phyloP scores from a whole-genome alignment of 805 yeast species.

The Komagataella phaffii region DNA sequence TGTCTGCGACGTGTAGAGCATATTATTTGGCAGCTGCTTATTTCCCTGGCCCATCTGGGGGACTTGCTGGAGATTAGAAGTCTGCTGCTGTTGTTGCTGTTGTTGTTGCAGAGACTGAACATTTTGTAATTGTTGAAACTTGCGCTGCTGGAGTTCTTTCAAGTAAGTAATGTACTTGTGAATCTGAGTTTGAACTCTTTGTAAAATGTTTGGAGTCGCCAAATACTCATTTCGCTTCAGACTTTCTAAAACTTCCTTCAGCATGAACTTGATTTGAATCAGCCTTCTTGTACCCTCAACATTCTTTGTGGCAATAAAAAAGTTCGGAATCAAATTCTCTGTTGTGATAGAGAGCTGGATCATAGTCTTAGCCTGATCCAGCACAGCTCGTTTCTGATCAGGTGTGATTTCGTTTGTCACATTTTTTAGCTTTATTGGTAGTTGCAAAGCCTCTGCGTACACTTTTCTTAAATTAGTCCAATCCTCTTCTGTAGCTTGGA shows the following conservation, averaged over 20 bases:
- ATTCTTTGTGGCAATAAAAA: constrained; percentile 63
- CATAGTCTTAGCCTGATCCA: constrained; percentile 36
- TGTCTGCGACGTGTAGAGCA: constrained; percentile 4
- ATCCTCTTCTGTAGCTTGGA: constrained; percentile 43
- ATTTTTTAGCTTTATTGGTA: constrained; percentile 54
- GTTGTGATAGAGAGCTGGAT: constrained; percentile 54
- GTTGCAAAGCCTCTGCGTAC: constrained; percentile 54
- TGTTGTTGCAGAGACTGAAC: constrained; percentile 7
- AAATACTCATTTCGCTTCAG: constrained; percentile 50
- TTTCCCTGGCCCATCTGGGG: constrained; percentile 15
- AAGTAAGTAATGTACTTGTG: constrained; percentile 66
- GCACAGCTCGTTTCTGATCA: constrained; percentile 50
- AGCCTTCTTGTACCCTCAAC: constrained; percentile 64
- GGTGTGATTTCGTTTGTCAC: constrained; percentile 46
- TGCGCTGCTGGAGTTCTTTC: constrained; percentile 30
- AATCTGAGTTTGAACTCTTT: constrained; percentile 57
- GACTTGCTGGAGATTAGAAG: constrained; percentile 11
- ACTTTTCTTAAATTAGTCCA: constrained; percentile 47
- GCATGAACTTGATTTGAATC: constrained; percentile 67
- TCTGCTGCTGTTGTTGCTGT: constrained; percentile 4
- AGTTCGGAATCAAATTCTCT: constrained; percentile 68
- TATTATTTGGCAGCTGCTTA: constrained; percentile 10
- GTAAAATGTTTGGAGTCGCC: constrained; percentile 62
- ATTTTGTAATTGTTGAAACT: constrained; percentile 16
- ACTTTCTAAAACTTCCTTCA: constrained; percentile 61